Evolutionary conservation across 441 rosid genomes (phyloP), one percentile per base, ranked within the genome.

Genomic region (Eruca vesicaria): DNA sequence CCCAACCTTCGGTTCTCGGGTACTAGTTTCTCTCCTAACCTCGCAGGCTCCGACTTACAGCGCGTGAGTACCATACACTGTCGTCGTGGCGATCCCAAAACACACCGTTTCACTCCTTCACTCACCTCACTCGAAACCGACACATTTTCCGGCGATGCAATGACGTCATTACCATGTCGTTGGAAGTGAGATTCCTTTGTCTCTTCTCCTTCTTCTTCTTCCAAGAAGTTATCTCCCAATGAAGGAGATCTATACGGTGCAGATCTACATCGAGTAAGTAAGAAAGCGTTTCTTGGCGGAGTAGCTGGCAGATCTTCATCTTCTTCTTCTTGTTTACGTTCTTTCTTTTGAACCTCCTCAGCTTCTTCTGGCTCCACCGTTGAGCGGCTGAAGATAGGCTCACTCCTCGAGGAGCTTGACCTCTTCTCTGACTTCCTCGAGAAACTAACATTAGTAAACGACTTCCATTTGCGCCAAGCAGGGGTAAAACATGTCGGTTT

Each of bases 41-140:
- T 86, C 53, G 97, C 89, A 78, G 98, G 97, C 71, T 89, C 98
- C 21, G 96, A 91, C 53, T 92, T 94, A 76, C 95, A 86, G 68
- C 96, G 83, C 21, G 86, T 88, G 65, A 94, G 90, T 19, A 84
- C 68, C 73, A 52, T 0, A 36, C 84, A 21, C 55, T 81, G 87
- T 70, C 71, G 71, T 36, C 26, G 56, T 58, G 79, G 61, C 75
- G 71, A 28, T 41, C 36, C n/a, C 70, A 19, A 18, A 77, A 77
- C 69, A 52, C 71, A 38, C 65, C 79, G 78, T 62, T 68, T 64
- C 7, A 36, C 3, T 73, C 71, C 84, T 62, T 84, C 84, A n/a
- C n/a, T n/a, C 29, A 67, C 62, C 71, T 76, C 79, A 14, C 41
- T 71, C 59, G 57, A 72, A 69, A 58, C 76, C 28, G 60, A 77